These are phyloP conservation scores for Solanum virginianum DNA, from an alignment of 257 asterid genomes.

Conservation along the genomic window DNA sequence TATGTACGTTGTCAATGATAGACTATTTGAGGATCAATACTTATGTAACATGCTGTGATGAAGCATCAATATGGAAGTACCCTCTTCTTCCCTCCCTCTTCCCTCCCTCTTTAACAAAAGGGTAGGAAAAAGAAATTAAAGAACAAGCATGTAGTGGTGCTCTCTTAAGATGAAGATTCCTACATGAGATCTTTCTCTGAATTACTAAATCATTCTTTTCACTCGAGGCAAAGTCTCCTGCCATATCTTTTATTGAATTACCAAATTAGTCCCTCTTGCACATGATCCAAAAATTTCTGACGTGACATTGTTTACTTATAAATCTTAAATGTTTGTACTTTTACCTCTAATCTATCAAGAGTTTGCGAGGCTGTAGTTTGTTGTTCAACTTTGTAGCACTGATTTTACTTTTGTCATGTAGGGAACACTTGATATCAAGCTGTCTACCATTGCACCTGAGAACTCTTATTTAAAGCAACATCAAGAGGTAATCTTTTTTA, in stretches of 20 bases:
- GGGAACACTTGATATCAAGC: slow-evolving; percentile 31
- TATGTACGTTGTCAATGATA: background rate
- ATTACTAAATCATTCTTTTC: background rate
- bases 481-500: slow-evolving; percentile 9
- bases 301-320: background rate
- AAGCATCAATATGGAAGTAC: background rate
- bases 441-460: slow-evolving; percentile 14
- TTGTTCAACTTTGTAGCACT: background rate
- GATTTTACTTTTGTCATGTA: background rate
- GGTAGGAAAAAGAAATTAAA: background rate
- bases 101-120: background rate
- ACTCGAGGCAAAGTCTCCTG: background rate
- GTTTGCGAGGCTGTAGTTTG: background rate
- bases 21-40: background rate
- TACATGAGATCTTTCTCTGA: background rate
- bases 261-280: background rate
- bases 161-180: background rate
- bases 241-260: background rate
- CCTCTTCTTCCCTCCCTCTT: background rate
- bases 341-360: background rate
- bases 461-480: slow-evolving; percentile 15
- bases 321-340: background rate
- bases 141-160: background rate
- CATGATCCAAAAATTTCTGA: background rate
- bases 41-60: background rate